Evolutionary conservation across 805 yeast genomes (phyloP), one percentile per base, ranked within the genome.

Genomic region (Metschnikowia shivogae): DNA sequence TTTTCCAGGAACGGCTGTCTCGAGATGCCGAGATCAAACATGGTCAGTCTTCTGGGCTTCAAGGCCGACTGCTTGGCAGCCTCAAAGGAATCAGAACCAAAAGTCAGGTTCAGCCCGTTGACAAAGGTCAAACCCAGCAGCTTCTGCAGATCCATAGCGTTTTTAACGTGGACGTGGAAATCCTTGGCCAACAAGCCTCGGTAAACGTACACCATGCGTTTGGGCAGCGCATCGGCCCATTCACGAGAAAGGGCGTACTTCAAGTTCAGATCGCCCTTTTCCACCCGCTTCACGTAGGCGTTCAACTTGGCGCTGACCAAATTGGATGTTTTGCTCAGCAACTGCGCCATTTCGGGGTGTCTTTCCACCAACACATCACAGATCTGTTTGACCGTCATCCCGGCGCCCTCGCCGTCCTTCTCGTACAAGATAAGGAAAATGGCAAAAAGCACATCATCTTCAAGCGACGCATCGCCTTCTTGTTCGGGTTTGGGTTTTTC

Each of bases 221-320:
- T 83, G 42, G 95, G 95, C 2, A 89, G 81, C 13, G 92, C 89
- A 62, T 86, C 92, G 3, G 95, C 92, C 95, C 95, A 86, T 63
- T 86, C 93, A 66, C 95, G 78, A 1, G 89, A 82, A 35, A 86
- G 67, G 14, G 92, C 88, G 62, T 86, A 86, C 46, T 77, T 76
- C 56, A 86, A 72, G 35, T 80, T 75, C 49, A 80, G 73, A 61
- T 86, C 95, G 53, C 93, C 93, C 59, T 86, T 86, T 60, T 86
- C 95, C 27, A 86, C 86, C 56, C 90, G 77, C 61, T 86, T 86
- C 38, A 86, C 93, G 59, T 86, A 86, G 14, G 93, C 93, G 61
- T 86, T 86, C 54, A 86, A 69, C 61, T 86, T 86, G 14, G 95
- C 95, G 53, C 86, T 78, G 2, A 86, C 90, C 53, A 86, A 64